Evolutionary conservation across 495 filamentous ascomycete species (phyloP), one percentile per base, ranked within the genome.

Genomic region (Tuber brumale): DNA sequence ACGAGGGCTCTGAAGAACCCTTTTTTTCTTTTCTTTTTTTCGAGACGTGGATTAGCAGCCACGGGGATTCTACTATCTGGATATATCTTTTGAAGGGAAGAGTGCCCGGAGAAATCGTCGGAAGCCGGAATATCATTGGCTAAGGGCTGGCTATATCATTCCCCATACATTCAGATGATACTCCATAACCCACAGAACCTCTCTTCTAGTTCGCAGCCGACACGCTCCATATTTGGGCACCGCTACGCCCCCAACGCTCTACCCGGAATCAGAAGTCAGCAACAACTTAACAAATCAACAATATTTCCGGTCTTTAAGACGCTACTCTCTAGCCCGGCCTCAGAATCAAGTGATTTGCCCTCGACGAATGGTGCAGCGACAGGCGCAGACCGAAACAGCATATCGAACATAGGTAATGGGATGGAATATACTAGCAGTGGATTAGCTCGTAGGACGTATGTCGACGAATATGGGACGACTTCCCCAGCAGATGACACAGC

Each of bases 321-420:
- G 3, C 57, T 10, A 31, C 57, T 66, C 57, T 66, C 57, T 66
- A 18, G 57, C 9, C n/a, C 27, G 31, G n/a, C 57, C 57, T 31
- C 57, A 66, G 57, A 66, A 66, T 1, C 27, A 66, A 66, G 57
- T 66, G 31, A 66, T 66, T 66, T 66, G 35, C 39, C 66, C n/a
- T 72, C 77, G 61, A 75, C 72, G 76, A 61, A 76, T 79, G 73
- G 77, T 76, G 73, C 57, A 42, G 45, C 61, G 39, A 35, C 61
- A 27, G 70, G 46, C 72, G 70, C 73, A 51, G 41, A 37, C 48
- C 74, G 69, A 71, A 76, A 76, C 77, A 48, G 46, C 73, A 80
- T 72, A 76, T 80, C 71, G 74, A 78, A 75, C 37, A 76, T 48
- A 41, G 78, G 76, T 46, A 79, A 79, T 73, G 72, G 51, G 61